Base-by-base conservation (phyloP, 139 green algal species). In the Zygnema circumcarinatum region DNA sequence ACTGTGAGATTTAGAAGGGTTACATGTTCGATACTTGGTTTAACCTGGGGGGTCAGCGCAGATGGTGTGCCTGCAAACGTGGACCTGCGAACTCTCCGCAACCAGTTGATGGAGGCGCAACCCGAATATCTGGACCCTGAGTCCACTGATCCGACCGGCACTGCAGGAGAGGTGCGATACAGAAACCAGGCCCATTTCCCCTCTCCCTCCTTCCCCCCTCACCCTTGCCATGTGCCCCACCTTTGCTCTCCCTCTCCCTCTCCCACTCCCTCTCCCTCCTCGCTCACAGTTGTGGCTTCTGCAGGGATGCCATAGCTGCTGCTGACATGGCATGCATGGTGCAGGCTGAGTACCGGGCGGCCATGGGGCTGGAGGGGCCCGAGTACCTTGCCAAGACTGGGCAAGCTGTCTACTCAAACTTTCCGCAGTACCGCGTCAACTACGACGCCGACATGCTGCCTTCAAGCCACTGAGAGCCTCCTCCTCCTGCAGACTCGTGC, bases 301-400 rank as follows among this genome's bases (percentile, higher is more conserved):
- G 25, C 29, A 31, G 25, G 25, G 25, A 25, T 29, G 25, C 29
- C 56, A 25, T 29, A 25, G 25, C 29, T 72, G 25, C 56, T 25
- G 25, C 56, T 29, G 25, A 29, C 29, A 25, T 29, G 25, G 25
- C 29, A 25, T 72, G 25, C 56, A 29, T 72, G 56, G 25, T 74
- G 32, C 75, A 86, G 79, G 35, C 16, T 38, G 79, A 86, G 79
- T 86, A 83, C 21, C 31, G 79, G 47, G 79, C 79, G 11, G 79
- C 79, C 31, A 83, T 86, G 79, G 79, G 79, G 2, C 79, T 86
- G 16, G 79, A 86, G 7, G 75, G 75, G 16, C 7, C 7, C 3
- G 16, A 53, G 11, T 39, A 42, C 16, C 11, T 39, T 40, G 56
- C 29, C 29, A 42, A 78, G 69, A 41, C 7, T 29, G 47, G 16